A percentile compares a stretch with the other conserved stretches of the same genome.
These are phyloP conservation scores for Bacterosira constricta DNA, from an alignment of 108 stramenopile species.

Conservation along the genomic window DNA sequence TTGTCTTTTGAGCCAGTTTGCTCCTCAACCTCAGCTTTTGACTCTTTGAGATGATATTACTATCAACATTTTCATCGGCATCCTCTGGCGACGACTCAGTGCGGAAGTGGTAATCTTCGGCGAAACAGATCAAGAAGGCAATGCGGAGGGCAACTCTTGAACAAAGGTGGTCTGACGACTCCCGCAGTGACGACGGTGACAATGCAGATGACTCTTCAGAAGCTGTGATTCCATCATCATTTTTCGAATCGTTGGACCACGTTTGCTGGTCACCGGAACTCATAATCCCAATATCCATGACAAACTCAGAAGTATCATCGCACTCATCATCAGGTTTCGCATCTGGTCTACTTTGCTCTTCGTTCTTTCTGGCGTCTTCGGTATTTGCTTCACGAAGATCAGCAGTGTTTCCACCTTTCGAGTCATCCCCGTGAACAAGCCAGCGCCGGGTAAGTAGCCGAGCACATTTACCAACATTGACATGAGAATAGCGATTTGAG, in stretches of 20 bases:
- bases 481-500: constrained; percentile 78
- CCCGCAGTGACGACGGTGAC: constrained; percentile 52
- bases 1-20: constrained; percentile 23
- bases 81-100: constrained; percentile 14
- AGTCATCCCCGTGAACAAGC: constrained; percentile 72
- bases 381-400: constrained; percentile 4
- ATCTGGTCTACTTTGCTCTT: neutral
- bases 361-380: constrained; percentile 1
- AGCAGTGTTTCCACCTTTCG: neutral
- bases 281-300: constrained; percentile 79
- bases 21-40: constrained; percentile 12
- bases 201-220: constrained; percentile 72
- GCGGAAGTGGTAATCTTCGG: constrained; percentile 53
- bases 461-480: constrained; percentile 53
- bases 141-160: constrained; percentile 68
- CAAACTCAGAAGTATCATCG: constrained; percentile 77
- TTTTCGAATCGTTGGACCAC: constrained; percentile 44
- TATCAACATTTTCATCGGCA: constrained; percentile 50
- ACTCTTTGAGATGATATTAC: constrained; percentile 19
- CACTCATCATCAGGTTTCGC: constrained; percentile 34
- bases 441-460: constrained; percentile 62
- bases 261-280: constrained; percentile 42
- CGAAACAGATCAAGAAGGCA: constrained; percentile 81
- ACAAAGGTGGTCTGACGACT: constrained; percentile 58
- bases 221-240: constrained; percentile 30